Evolutionary conservation across 805 yeast species (phyloP).

Genomic region (Lipomyces anomalus): DNA sequence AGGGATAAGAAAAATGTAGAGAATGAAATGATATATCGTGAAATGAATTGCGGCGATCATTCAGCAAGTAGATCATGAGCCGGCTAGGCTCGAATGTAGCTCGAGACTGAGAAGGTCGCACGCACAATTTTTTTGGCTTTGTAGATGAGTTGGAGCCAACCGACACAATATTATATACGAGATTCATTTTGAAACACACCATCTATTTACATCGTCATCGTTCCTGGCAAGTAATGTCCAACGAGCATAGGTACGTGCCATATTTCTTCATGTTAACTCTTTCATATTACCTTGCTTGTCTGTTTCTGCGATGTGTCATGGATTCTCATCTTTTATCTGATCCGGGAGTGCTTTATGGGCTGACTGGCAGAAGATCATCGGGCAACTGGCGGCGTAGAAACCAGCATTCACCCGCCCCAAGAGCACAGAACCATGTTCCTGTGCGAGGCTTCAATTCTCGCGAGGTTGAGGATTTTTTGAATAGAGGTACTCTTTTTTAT

Average conservation of each 20-base stretch:
- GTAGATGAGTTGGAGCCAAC: no score
- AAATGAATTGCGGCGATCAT: not conserved
- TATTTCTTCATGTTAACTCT: not conserved
- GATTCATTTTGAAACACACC: no score
- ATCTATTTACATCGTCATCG: no score
- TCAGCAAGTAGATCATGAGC: no score
- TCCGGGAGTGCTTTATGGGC: no score
- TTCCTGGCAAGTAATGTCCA: not conserved
- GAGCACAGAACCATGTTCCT: slow-evolving; percentile 7
- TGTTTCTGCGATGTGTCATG: not conserved
- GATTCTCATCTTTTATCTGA: no score
- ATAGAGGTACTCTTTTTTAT: slow-evolving; percentile 8
- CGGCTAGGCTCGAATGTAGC: no score
- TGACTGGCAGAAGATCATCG: not conserved
- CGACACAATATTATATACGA: no score
- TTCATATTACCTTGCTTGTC: not conserved
- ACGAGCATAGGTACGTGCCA: not conserved
- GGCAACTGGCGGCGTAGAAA: slow-evolving; percentile 20
- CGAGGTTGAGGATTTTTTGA: slow-evolving; percentile 21
- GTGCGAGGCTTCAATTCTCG: slow-evolving; percentile 17
- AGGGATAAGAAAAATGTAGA: not conserved
- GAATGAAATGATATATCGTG: not conserved
- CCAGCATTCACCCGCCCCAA: slow-evolving; percentile 2
- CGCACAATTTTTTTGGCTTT: no score
- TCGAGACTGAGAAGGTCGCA: no score